Conservation (phyloP, 1,284 basidiomycete genomes). For the Albatrellus sp. region DNA sequence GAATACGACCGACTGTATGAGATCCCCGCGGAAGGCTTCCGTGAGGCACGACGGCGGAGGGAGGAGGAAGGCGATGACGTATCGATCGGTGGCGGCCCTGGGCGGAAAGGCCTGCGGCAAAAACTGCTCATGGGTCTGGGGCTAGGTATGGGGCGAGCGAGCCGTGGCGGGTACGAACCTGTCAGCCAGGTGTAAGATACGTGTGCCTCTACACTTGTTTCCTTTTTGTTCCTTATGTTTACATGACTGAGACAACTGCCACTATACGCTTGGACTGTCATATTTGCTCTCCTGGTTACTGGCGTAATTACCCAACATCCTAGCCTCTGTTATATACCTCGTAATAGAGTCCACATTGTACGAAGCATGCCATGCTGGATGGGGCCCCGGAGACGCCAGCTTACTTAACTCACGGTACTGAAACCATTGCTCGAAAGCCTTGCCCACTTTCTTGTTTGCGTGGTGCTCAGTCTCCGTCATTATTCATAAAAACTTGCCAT, state of each 20-base stretch:
- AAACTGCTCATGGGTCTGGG: slow-evolving; percentile 39
- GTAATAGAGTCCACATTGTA: no score
- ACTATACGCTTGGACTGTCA: background rate
- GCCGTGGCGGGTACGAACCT: slow-evolving; percentile 46
- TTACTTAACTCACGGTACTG: no score
- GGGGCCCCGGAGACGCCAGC: no score
- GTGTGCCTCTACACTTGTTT: background rate
- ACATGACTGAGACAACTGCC: no score
- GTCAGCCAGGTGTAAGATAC: slow-evolving; percentile 37
- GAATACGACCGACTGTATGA: slow-evolving; percentile 88
- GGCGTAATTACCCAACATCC: no score
- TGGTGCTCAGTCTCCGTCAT: no score
- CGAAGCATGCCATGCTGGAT: no score
- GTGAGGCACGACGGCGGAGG: slow-evolving; percentile 47
- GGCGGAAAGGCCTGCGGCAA: slow-evolving; percentile 32
- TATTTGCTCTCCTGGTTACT: no score
- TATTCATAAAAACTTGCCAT: no score
- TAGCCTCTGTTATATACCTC: background rate
- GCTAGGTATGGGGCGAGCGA: slow-evolving; percentile 28
- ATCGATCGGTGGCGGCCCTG: slow-evolving; percentile 22
- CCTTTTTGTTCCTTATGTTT: background rate
- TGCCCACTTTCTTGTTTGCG: no score
- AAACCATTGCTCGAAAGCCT: no score
- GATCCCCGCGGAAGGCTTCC: slow-evolving; percentile 74
- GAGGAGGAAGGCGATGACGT: slow-evolving; percentile 42